Evolutionary conservation across 129 eudicot genomes (phyloP), one percentile per base, ranked within the genome.

Genomic region (Glebionis coronaria): DNA sequence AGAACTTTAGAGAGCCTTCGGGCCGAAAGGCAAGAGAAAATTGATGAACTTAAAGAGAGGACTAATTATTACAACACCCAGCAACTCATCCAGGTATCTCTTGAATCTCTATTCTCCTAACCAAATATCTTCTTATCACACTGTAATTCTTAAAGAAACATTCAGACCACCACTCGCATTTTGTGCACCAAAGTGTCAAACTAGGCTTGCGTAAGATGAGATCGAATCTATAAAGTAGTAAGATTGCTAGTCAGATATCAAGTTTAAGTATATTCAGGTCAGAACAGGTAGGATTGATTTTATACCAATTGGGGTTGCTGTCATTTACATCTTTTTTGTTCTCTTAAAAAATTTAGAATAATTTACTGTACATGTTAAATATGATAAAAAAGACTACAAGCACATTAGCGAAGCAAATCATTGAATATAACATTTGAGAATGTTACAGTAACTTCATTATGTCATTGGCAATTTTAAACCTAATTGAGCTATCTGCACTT

Each of bases 1-100:
- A 85, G 78, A 57, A 79, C 83, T 51, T 81, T 94, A 78, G 99
- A 94, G 71, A 86, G 78, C 74, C 97, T 94, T 70, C 86, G 92
- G 55, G 85, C 82, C 14, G 99, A 94, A 81, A 85, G 99, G 80
- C 88, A 81, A 71, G 86, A 74, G 23, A 94, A 94, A 80, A 94
- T 94, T 27, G 88, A 94, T 69, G 99, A 90, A 77, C 97, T 94
- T 21, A 94, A 94, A 79, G 99, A 94, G 77, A 83, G 65, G 76
- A 89, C 95, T 25, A 87, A 94, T 74, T 94, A 86, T 61, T 94
- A 94, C 76, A 77, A 66, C 50, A 94, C 99, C 16, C 99, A 89
- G 42, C 95, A 94, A 76, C 95, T 94, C 58, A 94, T 94, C 67
- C 99, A 92, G 98, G 98, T 88, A 69, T 12, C 60, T 64, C 60